Base-by-base conservation (phyloP, 805 yeast species). In the Clavispora carvajalis region DNA sequence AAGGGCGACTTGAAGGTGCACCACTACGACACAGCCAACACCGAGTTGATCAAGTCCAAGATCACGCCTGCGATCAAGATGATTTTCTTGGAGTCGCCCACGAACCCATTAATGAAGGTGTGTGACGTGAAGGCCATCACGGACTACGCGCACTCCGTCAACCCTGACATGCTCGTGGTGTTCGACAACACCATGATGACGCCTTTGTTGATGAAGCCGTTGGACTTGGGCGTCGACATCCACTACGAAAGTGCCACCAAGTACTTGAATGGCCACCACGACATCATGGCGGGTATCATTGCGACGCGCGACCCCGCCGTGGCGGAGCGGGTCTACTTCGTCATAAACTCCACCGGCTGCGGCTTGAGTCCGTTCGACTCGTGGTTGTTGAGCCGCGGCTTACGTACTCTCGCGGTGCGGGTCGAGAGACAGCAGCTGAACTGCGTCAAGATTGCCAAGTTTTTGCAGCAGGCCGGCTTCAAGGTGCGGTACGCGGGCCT, bases 111-210 rank as follows among this genome's bases (percentile, higher is more conserved):
- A 51, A 85, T 89, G 61, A 86, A 88, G 64, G 85, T 90, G 44
- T 80, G 86, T 43, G 95, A 91, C 59, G 77, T 90, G 39, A 79
- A 77, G 45, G 66, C 77, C 24, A 80, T 89, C 44, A 66, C 89
- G 13, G 66, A 67, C 28, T 69, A 76, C 46, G 89, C 90, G 34
- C 93, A 87, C 57, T 59, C 64, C 33, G 69, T 74, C 31, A 82
- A 74, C 55, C 88, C 95, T 13, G 73, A 80, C 28, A 73, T 84
- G 39, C 59, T 82, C 37, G 80, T 87, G 30, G 95, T 87, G 11
- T 90, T 90, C 46, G 97, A 90, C 65, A 90, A 91, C 71, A 91
- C 97, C 44, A 90, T 90, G 98, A 84, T 90, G 95, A 82, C 95
- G 22, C 97, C 97, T 10, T 63, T 90, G 46, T 72, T 82, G 54